Evolutionary conservation across 2,329 filamentous ascomycete genomes (phyloP), one percentile per base, ranked within the genome.

Genomic region (Rhinocladiella mackenziei): DNA sequence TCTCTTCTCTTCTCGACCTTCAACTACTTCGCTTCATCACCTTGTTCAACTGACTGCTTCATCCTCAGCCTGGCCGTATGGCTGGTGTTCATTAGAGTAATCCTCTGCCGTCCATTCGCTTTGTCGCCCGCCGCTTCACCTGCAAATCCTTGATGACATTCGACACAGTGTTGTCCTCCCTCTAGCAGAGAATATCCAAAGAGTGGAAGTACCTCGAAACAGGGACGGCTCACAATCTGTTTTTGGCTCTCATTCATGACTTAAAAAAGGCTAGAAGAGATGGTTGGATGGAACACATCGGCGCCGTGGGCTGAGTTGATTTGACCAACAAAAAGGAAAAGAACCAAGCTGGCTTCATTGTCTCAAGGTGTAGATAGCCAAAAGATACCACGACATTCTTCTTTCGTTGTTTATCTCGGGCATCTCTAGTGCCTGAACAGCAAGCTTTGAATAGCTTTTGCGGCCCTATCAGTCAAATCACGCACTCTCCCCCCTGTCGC

Each of bases 351-450:
- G n/a, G 25, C 37, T 39, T 25, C 43, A n/a, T 37, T 28, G 15
- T n/a, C n/a, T n/a, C n/a, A n/a, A n/a, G n/a, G 45, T 49, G 40
- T 55, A 55, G 50, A 55, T 55, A 55, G 53, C 43, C 50, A 55
- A 53, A 56, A 56, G 54, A 56, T 56, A 56, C 51, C 54, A 56
- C 45, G 51, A 54, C 51, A 45, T 41, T 52, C 41, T 44, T 48
- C 49, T 45, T 54, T 56, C 46, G 47, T 47, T 54, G 50, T 50
- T 43, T 46, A 30, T 35, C 44, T 36, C 45, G 41, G 45, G 35
- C 49, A 38, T 36, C 18, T 31, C 17, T 23, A 19, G 32, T 46
- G 35, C 45, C 50, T 45, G 45, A 37, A 31, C 25, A 17, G 14
- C 38, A 31, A 39, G 18, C 19, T 33, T 35, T 39, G 25, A 39